Percentiles rank a stretch among this genome's conserved stretches.
Evolutionary conservation across 306 rosid genomes (phyloP).

Genomic region (Vigna unguiculata): DNA sequence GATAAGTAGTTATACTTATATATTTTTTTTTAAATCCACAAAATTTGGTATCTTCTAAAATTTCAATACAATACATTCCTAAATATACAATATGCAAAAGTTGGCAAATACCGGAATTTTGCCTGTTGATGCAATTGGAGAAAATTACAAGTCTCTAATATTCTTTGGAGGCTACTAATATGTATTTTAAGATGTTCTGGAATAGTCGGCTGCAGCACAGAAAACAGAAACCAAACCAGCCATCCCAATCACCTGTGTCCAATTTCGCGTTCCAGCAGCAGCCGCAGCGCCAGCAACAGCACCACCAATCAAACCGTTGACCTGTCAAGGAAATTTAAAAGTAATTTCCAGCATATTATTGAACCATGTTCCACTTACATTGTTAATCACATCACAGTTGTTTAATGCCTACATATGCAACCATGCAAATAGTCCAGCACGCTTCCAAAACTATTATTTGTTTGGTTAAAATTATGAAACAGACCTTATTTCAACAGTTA

Average conservation of each 20-base stretch:
- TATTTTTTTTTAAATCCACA: not conserved
- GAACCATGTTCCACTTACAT: constrained; percentile 2
- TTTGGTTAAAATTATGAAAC: not conserved
- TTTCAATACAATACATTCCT: no score
- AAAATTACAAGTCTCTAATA: constrained; percentile 5
- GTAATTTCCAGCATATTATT: constrained; percentile 30
- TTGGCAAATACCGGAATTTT: not conserved
- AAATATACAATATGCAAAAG: not conserved
- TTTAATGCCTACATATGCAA: constrained; percentile 24
- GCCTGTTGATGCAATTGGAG: not conserved
- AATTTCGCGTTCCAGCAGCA: constrained; percentile 72
- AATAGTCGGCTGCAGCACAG: constrained; percentile 70
- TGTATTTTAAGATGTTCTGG: constrained; percentile 53
- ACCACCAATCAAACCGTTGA: constrained; percentile 83
- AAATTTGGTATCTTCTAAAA: no score
- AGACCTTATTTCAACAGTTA: not conserved
- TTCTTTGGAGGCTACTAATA: constrained; percentile 11
- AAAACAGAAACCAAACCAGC: constrained; percentile 70
- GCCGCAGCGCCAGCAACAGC: constrained; percentile 78
- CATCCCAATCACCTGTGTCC: constrained; percentile 66
- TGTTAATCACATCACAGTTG: not conserved
- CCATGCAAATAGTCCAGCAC: constrained; percentile 21
- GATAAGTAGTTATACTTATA: no score
- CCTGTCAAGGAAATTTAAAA: constrained; percentile 49
- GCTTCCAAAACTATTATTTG: not conserved